phyloP scores from a whole-genome alignment of 345 rosid genomes.

The Brassica incana region DNA sequence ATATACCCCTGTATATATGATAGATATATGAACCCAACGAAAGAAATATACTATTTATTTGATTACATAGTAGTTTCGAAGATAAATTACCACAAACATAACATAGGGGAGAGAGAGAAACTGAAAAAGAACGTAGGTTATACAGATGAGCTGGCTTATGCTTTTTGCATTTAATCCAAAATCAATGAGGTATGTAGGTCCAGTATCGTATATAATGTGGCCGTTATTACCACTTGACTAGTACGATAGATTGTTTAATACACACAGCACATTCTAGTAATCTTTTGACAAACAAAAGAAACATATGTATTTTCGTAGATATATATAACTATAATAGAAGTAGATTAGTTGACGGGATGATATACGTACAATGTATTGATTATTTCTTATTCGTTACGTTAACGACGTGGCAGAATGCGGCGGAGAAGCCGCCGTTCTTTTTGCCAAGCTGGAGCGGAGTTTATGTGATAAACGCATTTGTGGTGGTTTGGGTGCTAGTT shows the following conservation, averaged over 20 bases:
- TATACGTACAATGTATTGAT: neutral
- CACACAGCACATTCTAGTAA: neutral
- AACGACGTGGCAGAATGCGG: conserved; percentile 66
- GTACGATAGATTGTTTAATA: neutral
- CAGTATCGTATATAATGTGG: conserved; percentile 6
- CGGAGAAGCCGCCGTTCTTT: conserved; percentile 83
- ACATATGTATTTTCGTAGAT: conserved; percentile 17
- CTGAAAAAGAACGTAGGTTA: conserved; percentile 4
- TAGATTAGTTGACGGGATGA: neutral
- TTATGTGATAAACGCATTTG: conserved; percentile 62
- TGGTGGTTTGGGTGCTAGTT: conserved; percentile 79
- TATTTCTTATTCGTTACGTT: neutral
- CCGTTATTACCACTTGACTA: conserved; percentile 14
- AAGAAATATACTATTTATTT: neutral
- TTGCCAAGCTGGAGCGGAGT: conserved; percentile 79
- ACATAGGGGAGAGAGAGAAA: conserved; percentile 4
- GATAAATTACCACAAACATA: neutral
- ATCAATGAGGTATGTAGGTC: conserved; percentile 33
- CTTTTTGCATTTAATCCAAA: conserved; percentile 18
- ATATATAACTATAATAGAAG: neutral
- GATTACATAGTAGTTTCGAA: neutral
- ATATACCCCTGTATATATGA: neutral
- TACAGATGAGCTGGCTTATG: conserved; percentile 30
- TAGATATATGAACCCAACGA: neutral
- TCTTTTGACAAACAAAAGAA: neutral